Evolutionary conservation across 176 grass and related monocot species (phyloP).

Genomic region (Phragmites australis): DNA sequence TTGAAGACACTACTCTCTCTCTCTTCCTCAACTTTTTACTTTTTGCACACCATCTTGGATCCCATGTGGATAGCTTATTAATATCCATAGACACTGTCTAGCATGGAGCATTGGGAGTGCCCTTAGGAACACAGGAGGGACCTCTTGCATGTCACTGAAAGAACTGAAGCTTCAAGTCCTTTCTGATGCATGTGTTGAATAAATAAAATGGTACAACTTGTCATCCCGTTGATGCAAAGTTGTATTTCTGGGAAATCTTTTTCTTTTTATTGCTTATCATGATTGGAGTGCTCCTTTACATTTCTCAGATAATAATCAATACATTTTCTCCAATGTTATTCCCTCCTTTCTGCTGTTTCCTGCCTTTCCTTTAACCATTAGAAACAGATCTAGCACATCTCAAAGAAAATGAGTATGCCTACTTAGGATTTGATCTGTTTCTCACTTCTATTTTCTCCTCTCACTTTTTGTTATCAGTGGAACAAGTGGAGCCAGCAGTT

Average conservation of each 20-base stretch:
- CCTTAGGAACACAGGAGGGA: not conserved
- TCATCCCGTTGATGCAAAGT: not conserved
- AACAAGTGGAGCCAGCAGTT: conserved; percentile 61
- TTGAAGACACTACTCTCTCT: not conserved
- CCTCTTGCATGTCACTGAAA: not conserved
- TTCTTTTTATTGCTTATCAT: not conserved
- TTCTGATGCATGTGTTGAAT: conserved; percentile 1
- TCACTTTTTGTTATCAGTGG: conserved; percentile 53
- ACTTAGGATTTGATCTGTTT: conserved; percentile 38
- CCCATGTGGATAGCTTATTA: not conserved
- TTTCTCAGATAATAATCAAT: conserved; percentile 5
- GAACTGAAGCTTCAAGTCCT: conserved; percentile 7
- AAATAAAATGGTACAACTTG: conserved; percentile 7
- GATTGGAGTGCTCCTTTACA: conserved; percentile 2
- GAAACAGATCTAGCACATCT: not conserved
- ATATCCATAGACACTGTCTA: too few relatives aligned
- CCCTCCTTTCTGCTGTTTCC: not conserved
- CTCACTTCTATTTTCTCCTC: conserved; percentile 36
- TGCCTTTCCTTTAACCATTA: not conserved
- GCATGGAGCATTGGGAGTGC: not conserved
- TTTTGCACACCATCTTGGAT: not conserved
- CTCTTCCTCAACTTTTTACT: not conserved
- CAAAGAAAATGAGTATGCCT: not conserved
- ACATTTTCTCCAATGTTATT: not conserved
- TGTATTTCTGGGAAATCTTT: not conserved